A percentile compares a stretch with the other conserved stretches of the same genome.
Conservation (phyloP, 345 rosid species). For the Eucalyptus decipiens region DNA sequence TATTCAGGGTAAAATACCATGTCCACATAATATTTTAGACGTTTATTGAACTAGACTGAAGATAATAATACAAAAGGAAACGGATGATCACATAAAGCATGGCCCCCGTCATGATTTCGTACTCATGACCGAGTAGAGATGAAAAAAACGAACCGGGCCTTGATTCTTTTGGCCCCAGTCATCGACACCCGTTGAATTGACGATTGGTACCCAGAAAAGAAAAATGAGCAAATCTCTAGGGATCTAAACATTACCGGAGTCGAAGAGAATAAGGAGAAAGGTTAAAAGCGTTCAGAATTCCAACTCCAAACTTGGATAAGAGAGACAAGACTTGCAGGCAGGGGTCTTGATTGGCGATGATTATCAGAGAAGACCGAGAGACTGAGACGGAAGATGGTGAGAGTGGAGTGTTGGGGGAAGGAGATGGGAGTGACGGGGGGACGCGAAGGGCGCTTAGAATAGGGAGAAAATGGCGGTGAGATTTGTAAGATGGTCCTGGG, state of each 20-base stretch:
- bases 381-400: not conserved
- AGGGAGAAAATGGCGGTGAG: not conserved
- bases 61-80: not conserved
- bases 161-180: not conserved
- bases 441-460: not conserved
- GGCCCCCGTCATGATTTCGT: not conserved
- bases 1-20: not conserved
- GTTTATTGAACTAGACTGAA: not conserved
- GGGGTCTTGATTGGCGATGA: not conserved
- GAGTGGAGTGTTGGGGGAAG: not conserved
- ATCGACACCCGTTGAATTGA: not conserved
- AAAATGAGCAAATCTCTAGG: not conserved
- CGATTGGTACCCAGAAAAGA: not conserved
- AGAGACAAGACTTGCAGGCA: not conserved
- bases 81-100: not conserved
- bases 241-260: not conserved
- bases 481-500: not conserved
- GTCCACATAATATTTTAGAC: not conserved
- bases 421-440: not conserved
- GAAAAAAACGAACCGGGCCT: not conserved
- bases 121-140: not conserved
- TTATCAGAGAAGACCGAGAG: not conserved
- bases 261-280: not conserved
- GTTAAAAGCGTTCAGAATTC: not conserved
- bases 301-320: not conserved